A percentile compares a stretch with the other conserved stretches of the same genome.
Conservation (phyloP, 106 monocot genomes). For the Triglochin maritima region DNA sequence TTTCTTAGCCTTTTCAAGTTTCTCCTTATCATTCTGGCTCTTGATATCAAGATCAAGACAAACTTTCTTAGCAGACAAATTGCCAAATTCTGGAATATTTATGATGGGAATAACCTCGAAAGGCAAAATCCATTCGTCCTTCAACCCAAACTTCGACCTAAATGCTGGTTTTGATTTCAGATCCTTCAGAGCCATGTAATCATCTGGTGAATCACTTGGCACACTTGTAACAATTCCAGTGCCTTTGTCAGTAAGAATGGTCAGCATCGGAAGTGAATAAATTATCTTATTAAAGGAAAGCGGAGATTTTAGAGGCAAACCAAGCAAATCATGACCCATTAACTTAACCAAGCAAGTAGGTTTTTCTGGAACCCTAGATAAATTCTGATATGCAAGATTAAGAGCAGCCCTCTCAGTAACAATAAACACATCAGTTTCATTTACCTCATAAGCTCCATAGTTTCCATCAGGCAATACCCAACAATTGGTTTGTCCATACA, state of each 20-base stretch:
- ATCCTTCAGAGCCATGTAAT: conserved; percentile 85
- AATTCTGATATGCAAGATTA: conserved; percentile 73
- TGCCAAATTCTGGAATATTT: conserved; percentile 85
- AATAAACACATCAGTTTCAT: conserved; percentile 77
- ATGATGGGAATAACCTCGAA: conserved; percentile 82
- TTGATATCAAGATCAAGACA: conserved; percentile 75
- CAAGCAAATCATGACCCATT: conserved; percentile 74
- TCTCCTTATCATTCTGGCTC: conserved; percentile 92
- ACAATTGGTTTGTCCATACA: conserved; percentile 95
- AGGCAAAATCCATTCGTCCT: conserved; percentile 89
- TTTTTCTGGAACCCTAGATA: conserved; percentile 59
- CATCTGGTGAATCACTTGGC: conserved; percentile 86
- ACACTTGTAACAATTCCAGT: conserved; percentile 96
- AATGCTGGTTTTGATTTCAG: conserved; percentile 71
- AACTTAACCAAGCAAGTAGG: conserved; percentile 68
- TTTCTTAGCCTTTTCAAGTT: conserved; percentile 86
- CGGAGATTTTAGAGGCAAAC: conserved; percentile 59
- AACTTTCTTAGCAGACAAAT: conserved; percentile 78
- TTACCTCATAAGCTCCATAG: conserved; percentile 92
- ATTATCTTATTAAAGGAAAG: conserved; percentile 67
- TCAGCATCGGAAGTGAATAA: conserved; percentile 92
- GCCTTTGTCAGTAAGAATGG: conserved; percentile 90
- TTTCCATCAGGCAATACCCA: conserved; percentile 92
- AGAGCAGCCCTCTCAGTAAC: conserved; percentile 65
- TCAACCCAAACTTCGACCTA: conserved; percentile 57